phyloP scores from a whole-genome alignment of 371 early-diverging fungal genomes.

The Entomophthora muscae region DNA sequence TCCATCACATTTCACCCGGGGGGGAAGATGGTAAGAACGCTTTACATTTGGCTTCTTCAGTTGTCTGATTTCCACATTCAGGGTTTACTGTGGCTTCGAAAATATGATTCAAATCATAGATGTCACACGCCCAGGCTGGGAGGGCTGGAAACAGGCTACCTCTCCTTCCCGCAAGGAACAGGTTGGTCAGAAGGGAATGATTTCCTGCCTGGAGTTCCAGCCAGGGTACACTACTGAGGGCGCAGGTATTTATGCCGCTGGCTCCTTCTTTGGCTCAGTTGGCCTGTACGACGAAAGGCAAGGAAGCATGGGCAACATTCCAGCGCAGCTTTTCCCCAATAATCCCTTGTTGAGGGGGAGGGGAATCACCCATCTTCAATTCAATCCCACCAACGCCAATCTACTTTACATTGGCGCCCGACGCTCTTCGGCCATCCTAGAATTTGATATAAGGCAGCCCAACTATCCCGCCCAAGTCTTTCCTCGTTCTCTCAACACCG shows the following conservation, averaged over 20 bases:
- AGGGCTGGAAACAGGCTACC: slow-evolving; percentile 25
- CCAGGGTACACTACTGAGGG: neutral
- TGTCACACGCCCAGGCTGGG: slow-evolving; percentile 28
- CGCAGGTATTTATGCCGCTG: neutral
- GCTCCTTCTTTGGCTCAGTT: neutral
- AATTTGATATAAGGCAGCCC: neutral
- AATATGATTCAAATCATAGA: slow-evolving; percentile 53
- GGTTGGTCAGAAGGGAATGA: slow-evolving; percentile 40
- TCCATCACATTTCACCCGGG: slow-evolving; percentile 37
- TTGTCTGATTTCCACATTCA: slow-evolving; percentile 9
- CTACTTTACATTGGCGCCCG: neutral
- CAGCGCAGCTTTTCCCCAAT: neutral
- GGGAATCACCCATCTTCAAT: neutral
- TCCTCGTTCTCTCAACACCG: neutral
- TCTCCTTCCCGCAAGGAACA: slow-evolving; percentile 33
- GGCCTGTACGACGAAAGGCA: neutral
- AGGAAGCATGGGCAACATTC: neutral
- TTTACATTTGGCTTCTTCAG: neutral
- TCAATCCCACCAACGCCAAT: neutral
- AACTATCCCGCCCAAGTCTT: neutral
- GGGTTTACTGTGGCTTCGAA: slow-evolving; percentile 47
- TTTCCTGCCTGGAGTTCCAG: neutral
- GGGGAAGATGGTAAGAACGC: slow-evolving; percentile 12
- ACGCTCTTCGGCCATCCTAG: neutral
- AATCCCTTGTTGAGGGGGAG: neutral